A percentile compares a stretch with the other conserved stretches of the same genome.
Evolutionary conservation across 352 stramenopile species (phyloP).

Genomic region (Globisporangium spiculum): DNA sequence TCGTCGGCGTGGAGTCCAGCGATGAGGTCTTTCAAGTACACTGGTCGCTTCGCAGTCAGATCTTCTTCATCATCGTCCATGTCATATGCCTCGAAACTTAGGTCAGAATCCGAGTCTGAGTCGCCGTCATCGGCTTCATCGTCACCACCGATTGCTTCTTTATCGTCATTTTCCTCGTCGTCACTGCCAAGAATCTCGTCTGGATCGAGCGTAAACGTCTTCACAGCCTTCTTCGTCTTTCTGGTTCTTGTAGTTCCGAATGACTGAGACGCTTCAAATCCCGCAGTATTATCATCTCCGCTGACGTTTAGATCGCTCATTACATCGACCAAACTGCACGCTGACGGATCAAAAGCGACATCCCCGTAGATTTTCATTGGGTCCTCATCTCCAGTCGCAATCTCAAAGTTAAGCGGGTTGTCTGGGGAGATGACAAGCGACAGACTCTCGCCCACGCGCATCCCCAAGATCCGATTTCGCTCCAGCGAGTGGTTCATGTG

Average conservation of each 20-base stretch:
- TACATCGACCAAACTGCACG: slow-evolving; percentile 17
- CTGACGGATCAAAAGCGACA: slow-evolving; percentile 23
- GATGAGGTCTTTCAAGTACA: slow-evolving; percentile 77
- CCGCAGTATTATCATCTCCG: not conserved
- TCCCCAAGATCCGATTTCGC: slow-evolving; percentile 52
- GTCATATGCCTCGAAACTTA: slow-evolving; percentile 67
- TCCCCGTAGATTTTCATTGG: slow-evolving; percentile 35
- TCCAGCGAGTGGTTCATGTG: slow-evolving; percentile 69
- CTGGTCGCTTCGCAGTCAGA: slow-evolving; percentile 43
- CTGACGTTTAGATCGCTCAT: not conserved
- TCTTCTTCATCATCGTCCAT: slow-evolving; percentile 70
- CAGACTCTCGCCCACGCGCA: slow-evolving; percentile 69
- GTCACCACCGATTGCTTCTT: slow-evolving; percentile 9
- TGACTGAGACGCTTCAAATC: not conserved
- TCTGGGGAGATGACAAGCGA: slow-evolving; percentile 58
- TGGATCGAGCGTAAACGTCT: slow-evolving; percentile 39
- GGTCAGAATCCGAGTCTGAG: slow-evolving; percentile 56
- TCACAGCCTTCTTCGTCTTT: slow-evolving; percentile 9
- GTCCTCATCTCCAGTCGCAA: slow-evolving; percentile 31
- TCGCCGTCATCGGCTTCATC: slow-evolving; percentile 24
- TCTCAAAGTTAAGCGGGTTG: slow-evolving; percentile 61
- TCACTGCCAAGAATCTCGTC: slow-evolving; percentile 56
- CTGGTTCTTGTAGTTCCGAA: not conserved
- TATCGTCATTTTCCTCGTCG: slow-evolving; percentile 24
- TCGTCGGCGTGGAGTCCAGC: slow-evolving; percentile 48